phyloP scores from a whole-genome alignment of 768 basidiomycete genomes.

The Boletus rubroflammeus region DNA sequence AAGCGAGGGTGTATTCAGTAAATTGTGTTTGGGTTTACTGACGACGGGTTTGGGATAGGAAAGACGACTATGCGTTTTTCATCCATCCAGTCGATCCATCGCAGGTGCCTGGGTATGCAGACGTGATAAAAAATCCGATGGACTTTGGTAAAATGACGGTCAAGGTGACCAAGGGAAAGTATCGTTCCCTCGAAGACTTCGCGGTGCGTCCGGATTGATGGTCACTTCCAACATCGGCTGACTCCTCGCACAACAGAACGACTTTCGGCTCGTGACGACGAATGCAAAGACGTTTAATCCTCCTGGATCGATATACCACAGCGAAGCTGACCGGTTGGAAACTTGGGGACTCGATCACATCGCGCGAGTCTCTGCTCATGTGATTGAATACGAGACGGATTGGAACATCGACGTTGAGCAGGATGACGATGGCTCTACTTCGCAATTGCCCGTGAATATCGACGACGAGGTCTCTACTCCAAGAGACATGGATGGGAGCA shows the following conservation, averaged over 20 bases:
- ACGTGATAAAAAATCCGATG: slow-evolving; percentile 84
- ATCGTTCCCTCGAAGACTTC: slow-evolving; percentile 79
- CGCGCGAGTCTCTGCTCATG: slow-evolving; percentile 61
- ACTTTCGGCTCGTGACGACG: slow-evolving; percentile 65
- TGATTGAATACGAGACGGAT: slow-evolving; percentile 79
- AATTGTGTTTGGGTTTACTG: neutral
- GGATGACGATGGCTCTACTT: slow-evolving; percentile 41
- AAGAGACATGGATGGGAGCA: slow-evolving; percentile 46
- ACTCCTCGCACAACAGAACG: slow-evolving; percentile 39
- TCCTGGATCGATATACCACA: slow-evolving; percentile 67
- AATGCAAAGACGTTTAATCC: slow-evolving; percentile 80
- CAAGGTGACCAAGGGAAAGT: slow-evolving; percentile 74
- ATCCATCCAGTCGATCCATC: slow-evolving; percentile 59
- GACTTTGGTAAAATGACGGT: slow-evolving; percentile 83
- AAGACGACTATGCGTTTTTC: slow-evolving; percentile 86
- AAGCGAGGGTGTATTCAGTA: slow-evolving; percentile 44
- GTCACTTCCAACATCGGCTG: neutral
- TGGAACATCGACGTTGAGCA: slow-evolving; percentile 81
- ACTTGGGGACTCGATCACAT: slow-evolving; percentile 72
- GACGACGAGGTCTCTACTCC: slow-evolving; percentile 40
- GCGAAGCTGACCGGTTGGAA: slow-evolving; percentile 71
- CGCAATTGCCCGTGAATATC: slow-evolving; percentile 28
- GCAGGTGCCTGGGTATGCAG: slow-evolving; percentile 58
- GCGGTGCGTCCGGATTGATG: slow-evolving; percentile 42
- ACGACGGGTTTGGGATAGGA: slow-evolving; percentile 42